Base-by-base conservation (phyloP, 805 yeast species). In the Starmerella floris region DNA sequence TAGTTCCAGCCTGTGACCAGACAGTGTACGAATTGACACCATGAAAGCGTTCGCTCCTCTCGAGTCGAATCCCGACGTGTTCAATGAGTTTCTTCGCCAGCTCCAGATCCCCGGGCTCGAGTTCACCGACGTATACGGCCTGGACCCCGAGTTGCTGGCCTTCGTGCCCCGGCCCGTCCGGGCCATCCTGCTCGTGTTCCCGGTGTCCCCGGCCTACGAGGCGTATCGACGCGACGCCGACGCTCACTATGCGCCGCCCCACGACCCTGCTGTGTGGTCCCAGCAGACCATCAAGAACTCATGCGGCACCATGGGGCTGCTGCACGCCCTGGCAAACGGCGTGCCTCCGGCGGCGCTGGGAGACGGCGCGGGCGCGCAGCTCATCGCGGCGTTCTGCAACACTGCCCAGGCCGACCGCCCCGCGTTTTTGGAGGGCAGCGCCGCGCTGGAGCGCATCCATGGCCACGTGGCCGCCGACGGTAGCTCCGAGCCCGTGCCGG, bases 1-100 rank as follows among this genome's bases (percentile, higher is more conserved):
- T n/a, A n/a, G n/a, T n/a, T n/a, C n/a, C n/a, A n/a, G n/a, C n/a
- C n/a, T n/a, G n/a, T n/a, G n/a, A n/a, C n/a, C n/a, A n/a, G n/a
- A n/a, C n/a, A n/a, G n/a, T n/a, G n/a, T n/a, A n/a, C n/a, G n/a
- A n/a, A n/a, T n/a, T n/a, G n/a, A n/a, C n/a, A n/a, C n/a, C n/a
- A n/a, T n/a, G 49, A 43, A 40, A 22, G 13, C 41, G 3, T 46
- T 46, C 19, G 45, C 32, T 22, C 97, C 97, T 2, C 63, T 88
- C 27, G 98, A 91, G 58, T 82, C 93, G 6, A 83, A 85, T 53
- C 98, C 98, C 0, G 79, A 70, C 9, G 75, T 88, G 5, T 87
- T 88, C 64, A 73, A 80, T 8, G 65, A 65, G 0, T 76, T 84
- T 52, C 81, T 85, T 2, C 67, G 63, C 26, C 68, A 69, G 21